phyloP scores from a whole-genome alignment of 1,284 basidiomycete genomes.

The Bjerkandera adusta region DNA sequence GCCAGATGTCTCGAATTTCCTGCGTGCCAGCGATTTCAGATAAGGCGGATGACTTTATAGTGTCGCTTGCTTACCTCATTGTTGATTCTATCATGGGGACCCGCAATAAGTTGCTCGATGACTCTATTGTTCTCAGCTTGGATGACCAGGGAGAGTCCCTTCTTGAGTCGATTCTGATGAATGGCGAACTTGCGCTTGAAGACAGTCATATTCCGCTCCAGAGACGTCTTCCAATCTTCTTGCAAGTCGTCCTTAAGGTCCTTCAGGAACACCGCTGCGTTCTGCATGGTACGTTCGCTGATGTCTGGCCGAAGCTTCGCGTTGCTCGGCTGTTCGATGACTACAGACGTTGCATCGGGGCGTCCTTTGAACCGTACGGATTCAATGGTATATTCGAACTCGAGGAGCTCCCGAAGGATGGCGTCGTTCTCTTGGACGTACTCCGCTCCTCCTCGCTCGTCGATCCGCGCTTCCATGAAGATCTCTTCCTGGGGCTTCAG shows the following conservation, averaged over 20 bases:
- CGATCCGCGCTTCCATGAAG: constrained; percentile 14
- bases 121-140: constrained; percentile 25
- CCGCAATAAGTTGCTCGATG: constrained; percentile 14
- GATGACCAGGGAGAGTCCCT: constrained; percentile 22
- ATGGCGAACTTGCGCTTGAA: constrained; percentile 31
- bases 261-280: constrained; percentile 14
- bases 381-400: constrained; percentile 9
- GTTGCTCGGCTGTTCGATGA: neutral
- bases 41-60: neutral
- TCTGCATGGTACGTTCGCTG: constrained; percentile 7
- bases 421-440: constrained; percentile 14
- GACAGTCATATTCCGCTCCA: constrained; percentile 23
- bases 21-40: neutral
- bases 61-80: constrained; percentile 9
- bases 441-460: constrained; percentile 19
- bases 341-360: neutral
- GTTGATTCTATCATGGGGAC: constrained; percentile 11
- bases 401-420: constrained; percentile 16
- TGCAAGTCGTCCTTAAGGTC: constrained; percentile 28
- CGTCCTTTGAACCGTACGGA: neutral
- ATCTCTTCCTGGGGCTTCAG: constrained; percentile 15
- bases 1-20: constrained; percentile 8
- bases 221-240: constrained; percentile 23
- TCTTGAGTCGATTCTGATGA: constrained; percentile 23
- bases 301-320: constrained; percentile 3